These are phyloP conservation scores for Bruguiera hainesii DNA, from an alignment of 441 rosid species.

Conservation along the genomic window DNA sequence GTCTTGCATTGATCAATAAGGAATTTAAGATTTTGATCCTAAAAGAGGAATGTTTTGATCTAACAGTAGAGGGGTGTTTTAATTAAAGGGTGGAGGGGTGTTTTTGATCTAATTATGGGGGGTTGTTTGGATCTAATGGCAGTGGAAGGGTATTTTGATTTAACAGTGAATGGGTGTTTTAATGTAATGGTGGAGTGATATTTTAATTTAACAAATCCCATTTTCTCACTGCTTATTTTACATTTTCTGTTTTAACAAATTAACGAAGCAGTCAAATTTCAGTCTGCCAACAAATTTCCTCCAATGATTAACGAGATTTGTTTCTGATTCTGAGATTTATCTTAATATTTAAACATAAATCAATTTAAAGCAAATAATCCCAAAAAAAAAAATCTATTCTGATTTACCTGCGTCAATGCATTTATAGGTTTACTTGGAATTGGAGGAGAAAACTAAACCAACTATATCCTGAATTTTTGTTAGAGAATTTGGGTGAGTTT, in stretches of 20 bases:
- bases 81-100: too few species aligned
- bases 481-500: slow-evolving; percentile 81
- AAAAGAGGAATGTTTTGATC: too few species aligned
- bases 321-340: background rate
- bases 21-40: too few species aligned
- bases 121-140: too few species aligned
- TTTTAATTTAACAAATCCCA: background rate
- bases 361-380: background rate
- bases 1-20: too few species aligned
- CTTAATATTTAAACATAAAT: background rate
- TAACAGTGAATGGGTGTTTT: too few species aligned
- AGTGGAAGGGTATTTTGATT: too few species aligned
- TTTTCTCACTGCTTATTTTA: background rate
- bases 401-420: background rate
- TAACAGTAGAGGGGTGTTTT: too few species aligned
- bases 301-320: slow-evolving; percentile 70
- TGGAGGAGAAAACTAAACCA: slow-evolving; percentile 62
- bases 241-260: slow-evolving; percentile 29
- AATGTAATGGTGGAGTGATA: too few species aligned
- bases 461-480: slow-evolving; percentile 36
- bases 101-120: too few species aligned
- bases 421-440: slow-evolving; percentile 42
- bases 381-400: background rate
- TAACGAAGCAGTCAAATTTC: slow-evolving; percentile 44
- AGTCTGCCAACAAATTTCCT: slow-evolving; percentile 63